Conservation (phyloP, 164 flowering plant genomes). For the Warburgia ugandensis region DNA sequence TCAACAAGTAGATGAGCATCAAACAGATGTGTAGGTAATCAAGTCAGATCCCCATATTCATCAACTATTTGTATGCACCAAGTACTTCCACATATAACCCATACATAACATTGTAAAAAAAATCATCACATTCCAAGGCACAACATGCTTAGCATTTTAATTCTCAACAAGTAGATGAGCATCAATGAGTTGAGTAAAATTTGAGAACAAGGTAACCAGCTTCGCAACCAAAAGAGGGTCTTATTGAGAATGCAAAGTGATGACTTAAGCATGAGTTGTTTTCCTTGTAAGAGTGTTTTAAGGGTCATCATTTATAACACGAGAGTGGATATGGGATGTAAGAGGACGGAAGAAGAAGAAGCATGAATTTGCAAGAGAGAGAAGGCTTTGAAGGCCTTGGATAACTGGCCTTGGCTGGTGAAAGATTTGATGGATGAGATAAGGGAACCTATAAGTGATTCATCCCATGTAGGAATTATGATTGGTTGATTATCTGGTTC, state of each 20-base stretch:
- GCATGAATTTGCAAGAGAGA: slow-evolving; percentile 23
- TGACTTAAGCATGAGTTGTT: slow-evolving; percentile 38
- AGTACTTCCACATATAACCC: slow-evolving; percentile 29
- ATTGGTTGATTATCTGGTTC: too few relatives aligned
- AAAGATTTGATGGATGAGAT: slow-evolving; percentile 9
- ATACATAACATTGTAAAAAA: slow-evolving; percentile 31
- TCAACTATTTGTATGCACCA: slow-evolving; percentile 32
- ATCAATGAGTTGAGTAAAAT: slow-evolving; percentile 21
- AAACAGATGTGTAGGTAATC: slow-evolving; percentile 52
- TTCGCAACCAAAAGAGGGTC: slow-evolving; percentile 35
- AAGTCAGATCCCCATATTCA: slow-evolving; percentile 28
- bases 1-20: slow-evolving; percentile 23
- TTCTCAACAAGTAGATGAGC: slow-evolving; percentile 27
- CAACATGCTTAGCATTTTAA: slow-evolving; percentile 19
- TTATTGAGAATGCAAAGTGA: slow-evolving; percentile 30
- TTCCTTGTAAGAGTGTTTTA: slow-evolving; percentile 26
- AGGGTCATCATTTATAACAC: slow-evolving; percentile 24
- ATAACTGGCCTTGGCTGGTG: slow-evolving; percentile 10
- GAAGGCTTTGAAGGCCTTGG: slow-evolving; percentile 30
- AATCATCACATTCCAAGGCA: slow-evolving; percentile 55
- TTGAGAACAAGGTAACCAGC: slow-evolving; percentile 39
- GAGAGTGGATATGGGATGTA: slow-evolving; percentile 31
- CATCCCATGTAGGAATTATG: too few relatives aligned
- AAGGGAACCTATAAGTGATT: slow-evolving; percentile 9
- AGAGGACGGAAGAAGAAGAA: slow-evolving; percentile 9